Conservation (phyloP, 331 rosid genomes). For the Erythrophleum ivorense region DNA sequence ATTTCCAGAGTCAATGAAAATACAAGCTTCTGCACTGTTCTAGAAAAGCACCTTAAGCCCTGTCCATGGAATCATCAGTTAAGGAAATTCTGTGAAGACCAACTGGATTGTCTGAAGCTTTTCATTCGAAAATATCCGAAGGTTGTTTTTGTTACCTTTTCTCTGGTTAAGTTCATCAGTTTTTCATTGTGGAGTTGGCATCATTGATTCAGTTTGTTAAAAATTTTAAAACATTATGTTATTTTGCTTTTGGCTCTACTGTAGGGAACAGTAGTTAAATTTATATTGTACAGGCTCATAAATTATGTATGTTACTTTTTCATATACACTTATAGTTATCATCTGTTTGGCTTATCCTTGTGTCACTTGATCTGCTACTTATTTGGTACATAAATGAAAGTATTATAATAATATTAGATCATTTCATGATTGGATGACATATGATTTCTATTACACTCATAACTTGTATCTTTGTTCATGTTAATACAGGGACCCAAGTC, state of each 20-base stretch:
- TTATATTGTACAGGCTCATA: not conserved
- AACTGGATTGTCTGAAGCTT: constrained; percentile 66
- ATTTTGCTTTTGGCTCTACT: not conserved
- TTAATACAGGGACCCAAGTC: constrained; percentile 63
- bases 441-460: constrained; percentile 2
- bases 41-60: constrained; percentile 76
- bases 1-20: constrained; percentile 70
- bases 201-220: not conserved
- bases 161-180: not conserved
- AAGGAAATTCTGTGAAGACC: constrained; percentile 60
- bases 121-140: constrained; percentile 71
- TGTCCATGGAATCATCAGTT: constrained; percentile 83
- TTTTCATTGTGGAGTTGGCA: not conserved
- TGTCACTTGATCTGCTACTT: not conserved
- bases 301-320: not conserved
- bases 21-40: constrained; percentile 52
- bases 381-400: not conserved
- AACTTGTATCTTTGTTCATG: constrained; percentile 34
- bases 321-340: not conserved
- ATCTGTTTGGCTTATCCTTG: not conserved
- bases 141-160: constrained; percentile 53
- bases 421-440: not conserved
- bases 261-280: not conserved
- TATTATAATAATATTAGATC: not conserved
- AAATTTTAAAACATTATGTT: not conserved